Evolutionary conservation across 1,284 basidiomycete species (phyloP).

Genomic region (Cutaneotrichosporon cutaneum): DNA sequence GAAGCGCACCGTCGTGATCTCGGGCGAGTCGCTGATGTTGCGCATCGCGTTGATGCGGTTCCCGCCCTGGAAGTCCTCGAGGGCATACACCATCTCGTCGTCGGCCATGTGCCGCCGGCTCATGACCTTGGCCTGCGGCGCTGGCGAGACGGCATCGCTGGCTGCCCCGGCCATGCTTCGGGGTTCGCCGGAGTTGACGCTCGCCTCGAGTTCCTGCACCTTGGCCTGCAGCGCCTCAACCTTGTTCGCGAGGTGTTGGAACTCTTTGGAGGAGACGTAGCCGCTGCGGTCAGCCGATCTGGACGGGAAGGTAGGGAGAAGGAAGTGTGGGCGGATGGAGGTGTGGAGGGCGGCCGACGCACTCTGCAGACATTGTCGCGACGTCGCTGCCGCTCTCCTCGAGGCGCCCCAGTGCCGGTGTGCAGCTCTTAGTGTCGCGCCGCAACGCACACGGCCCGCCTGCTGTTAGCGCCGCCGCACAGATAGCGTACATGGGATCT

Average conservation of each 20-base stretch:
- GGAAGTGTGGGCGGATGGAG: neutral
- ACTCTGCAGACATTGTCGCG: neutral
- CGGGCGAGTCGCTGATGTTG: conserved; percentile 18
- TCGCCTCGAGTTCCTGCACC: conserved; percentile 17
- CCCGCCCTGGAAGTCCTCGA: conserved; percentile 27
- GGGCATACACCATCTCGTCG: conserved; percentile 28
- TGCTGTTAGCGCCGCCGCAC: neutral
- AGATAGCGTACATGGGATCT: conserved; percentile 21
- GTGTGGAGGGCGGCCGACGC: too few species aligned
- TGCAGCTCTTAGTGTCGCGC: conserved; percentile 23
- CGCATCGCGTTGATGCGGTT: conserved; percentile 27
- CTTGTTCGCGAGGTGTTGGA: conserved; percentile 13
- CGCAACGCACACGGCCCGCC: conserved; percentile 27
- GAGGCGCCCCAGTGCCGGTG: conserved; percentile 15
- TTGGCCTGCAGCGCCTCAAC: conserved; percentile 11
- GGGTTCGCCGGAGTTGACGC: neutral
- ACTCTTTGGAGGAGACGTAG: conserved; percentile 17
- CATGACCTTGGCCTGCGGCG: conserved; percentile 5
- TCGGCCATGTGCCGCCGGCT: conserved; percentile 22
- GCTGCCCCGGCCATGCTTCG: neutral
- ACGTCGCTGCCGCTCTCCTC: conserved; percentile 12
- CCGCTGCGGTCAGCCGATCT: neutral
- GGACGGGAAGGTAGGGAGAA: neutral
- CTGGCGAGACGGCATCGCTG: neutral
- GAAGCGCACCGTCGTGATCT: conserved; percentile 3